Conservation (phyloP, 1,139 yeast species). For the Ashbya aceris region DNA sequence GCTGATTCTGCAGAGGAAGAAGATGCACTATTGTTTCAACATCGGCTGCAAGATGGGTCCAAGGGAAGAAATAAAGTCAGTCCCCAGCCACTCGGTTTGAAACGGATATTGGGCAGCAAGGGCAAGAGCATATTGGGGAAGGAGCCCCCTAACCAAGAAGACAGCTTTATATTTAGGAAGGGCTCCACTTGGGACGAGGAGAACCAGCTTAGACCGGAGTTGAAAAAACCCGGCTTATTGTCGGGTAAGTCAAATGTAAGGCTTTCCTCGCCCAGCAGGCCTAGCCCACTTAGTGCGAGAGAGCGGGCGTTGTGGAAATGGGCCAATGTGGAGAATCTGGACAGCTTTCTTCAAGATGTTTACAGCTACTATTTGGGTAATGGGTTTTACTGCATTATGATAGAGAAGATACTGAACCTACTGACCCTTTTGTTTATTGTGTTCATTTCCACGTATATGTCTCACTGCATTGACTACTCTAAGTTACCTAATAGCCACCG, state of each 20-base stretch:
- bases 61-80: not conserved
- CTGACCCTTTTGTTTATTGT: conserved; percentile 70
- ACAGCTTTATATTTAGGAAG: conserved; percentile 12
- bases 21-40: conserved; percentile 11
- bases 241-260: conserved; percentile 23
- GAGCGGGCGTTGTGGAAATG: conserved; percentile 89
- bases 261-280: conserved; percentile 23
- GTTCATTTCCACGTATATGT: conserved; percentile 64
- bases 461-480: conserved; percentile 74
- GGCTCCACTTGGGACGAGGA: conserved; percentile 9
- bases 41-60: not conserved
- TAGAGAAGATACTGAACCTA: conserved; percentile 57
- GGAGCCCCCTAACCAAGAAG: conserved; percentile 5
- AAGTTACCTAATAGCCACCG: conserved; percentile 32
- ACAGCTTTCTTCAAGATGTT: conserved; percentile 71
- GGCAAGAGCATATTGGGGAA: conserved; percentile 1
- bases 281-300: conserved; percentile 39
- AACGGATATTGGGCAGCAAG: conserved; percentile 1
- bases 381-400: conserved; percentile 69
- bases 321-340: conserved; percentile 92
- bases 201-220: conserved; percentile 1
- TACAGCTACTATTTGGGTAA: conserved; percentile 79
- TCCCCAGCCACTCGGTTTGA: conserved; percentile 1
- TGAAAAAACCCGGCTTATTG: conserved; percentile 9
- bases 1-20: conserved; percentile 8